Evolutionary conservation across 371 early-diverging fungal species (phyloP), one percentile per base, ranked within the genome.

Genomic region (Gilbertella persicaria): DNA sequence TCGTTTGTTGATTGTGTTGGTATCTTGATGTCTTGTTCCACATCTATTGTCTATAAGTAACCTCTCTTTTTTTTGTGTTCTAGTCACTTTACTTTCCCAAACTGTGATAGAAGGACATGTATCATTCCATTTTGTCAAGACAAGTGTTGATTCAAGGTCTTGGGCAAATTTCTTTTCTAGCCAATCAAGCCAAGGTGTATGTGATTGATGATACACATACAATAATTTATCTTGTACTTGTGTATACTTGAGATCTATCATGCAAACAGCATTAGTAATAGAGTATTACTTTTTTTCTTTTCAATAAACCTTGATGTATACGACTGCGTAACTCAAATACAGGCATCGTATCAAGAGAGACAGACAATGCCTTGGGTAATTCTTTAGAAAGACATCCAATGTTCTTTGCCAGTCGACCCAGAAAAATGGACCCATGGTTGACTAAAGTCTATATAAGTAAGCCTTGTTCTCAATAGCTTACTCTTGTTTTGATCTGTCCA

Each of bases 1-100:
- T 58, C 62, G 24, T 73, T 75, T 12, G 79, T 77, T 20, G 75
- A 66, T 50, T 80, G 78, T 30, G 67, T 75, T 4, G 84, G 84
- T 5, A 84, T 25, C 6, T 42, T 47, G 2, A 70, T 45, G 30
- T 54, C 58, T 7, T 68, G 73, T 29, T 50, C 55, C 17, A 64
- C 53, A 26, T 39, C 67, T 62, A 38, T 26, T 46, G 2, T 50
- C 16, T 19, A 5, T 1, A 9, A 19, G 38, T 35, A 30, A n/a
- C 0, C 24, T 5, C 14, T 35, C 33, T 29, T 17, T 38, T 45
- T 29, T 10, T 24, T 30, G 3, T 30, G 19, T 36, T n/a, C 2
- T 13, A 16, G 8, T 24, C 3, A 30, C 36, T 52, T 51, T 69
- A 74, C 75, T 51, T 37, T 63, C 67, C 78, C 78, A 77, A 13